Conservation (phyloP, 345 rosid species). For the Gossypium turneri region DNA sequence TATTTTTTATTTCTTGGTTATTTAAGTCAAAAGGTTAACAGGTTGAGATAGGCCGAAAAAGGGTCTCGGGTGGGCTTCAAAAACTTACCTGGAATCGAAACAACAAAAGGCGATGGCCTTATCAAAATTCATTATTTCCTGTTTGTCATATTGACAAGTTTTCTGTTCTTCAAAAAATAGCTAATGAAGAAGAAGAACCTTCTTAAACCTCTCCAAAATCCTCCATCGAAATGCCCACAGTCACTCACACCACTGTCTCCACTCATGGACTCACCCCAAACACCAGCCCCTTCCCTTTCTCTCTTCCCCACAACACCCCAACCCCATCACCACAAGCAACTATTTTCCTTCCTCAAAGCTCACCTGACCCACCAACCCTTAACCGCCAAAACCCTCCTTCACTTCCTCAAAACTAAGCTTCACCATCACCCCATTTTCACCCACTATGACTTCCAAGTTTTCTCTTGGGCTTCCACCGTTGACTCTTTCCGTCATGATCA, state of each 20-base stretch:
- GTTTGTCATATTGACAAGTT: neutral
- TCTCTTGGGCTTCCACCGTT: conserved; percentile 68
- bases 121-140: too few relatives aligned
- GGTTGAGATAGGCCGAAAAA: neutral
- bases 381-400: conserved; percentile 51
- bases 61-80: neutral
- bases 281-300: conserved; percentile 53
- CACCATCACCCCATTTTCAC: conserved; percentile 69
- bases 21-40: neutral
- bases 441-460: conserved; percentile 71
- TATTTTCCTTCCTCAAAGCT: conserved; percentile 52
- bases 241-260: conserved; percentile 26
- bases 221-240: conserved; percentile 25
- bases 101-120: neutral
- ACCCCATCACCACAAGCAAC: conserved; percentile 36
- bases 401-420: conserved; percentile 66
- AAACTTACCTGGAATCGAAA: neutral
- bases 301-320: conserved; percentile 40
- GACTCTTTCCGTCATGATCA: conserved; percentile 84
- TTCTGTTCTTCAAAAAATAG: conserved; percentile 14
- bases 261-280: conserved; percentile 40
- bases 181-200: conserved; percentile 47
- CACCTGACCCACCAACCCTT: conserved; percentile 47
- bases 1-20: neutral
- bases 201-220: conserved; percentile 29